Percentiles rank a stretch among this genome's conserved stretches.
Evolutionary conservation across 345 rosid species (phyloP).

Genomic region (Microthlaspi erraticum): DNA sequence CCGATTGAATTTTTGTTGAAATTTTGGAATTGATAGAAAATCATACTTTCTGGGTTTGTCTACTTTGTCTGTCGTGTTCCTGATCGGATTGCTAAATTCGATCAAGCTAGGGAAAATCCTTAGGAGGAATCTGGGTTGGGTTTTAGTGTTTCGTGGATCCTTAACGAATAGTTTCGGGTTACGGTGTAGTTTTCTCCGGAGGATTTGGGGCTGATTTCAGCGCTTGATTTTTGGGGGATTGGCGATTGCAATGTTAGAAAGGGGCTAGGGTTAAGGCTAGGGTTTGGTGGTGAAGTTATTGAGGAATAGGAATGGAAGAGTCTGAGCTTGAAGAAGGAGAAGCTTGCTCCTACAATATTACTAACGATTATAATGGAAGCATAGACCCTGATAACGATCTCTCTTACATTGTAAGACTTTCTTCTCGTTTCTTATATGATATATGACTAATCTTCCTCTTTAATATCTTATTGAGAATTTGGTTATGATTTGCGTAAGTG

Average conservation of each 20-base stretch:
- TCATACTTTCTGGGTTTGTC: conserved; percentile 36
- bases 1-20: conserved; percentile 12
- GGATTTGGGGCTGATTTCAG: conserved; percentile 46
- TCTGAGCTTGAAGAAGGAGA: conserved; percentile 81
- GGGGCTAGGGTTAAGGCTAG: conserved; percentile 58
- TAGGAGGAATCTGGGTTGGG: conserved; percentile 11
- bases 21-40: not conserved
- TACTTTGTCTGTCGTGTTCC: conserved; percentile 24
- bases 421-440: not conserved
- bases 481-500: conserved; percentile 5
- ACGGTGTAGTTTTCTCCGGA: conserved; percentile 20
- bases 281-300: conserved; percentile 43
- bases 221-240: conserved; percentile 30
- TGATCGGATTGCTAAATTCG: conserved; percentile 30
- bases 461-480: not conserved
- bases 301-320: conserved; percentile 53
- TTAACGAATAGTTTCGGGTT: not conserved
- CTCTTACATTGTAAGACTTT: conserved; percentile 75
- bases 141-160: conserved; percentile 19
- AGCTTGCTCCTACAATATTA: conserved; percentile 63
- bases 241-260: conserved; percentile 52
- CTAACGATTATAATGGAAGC: conserved; percentile 54
- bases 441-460: not conserved
- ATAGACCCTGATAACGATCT: conserved; percentile 78
- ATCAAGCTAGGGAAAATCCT: conserved; percentile 28